Base-by-base conservation (phyloP, 1,284 basidiomycete species). In the Leucoagaricus sp. region DNA sequence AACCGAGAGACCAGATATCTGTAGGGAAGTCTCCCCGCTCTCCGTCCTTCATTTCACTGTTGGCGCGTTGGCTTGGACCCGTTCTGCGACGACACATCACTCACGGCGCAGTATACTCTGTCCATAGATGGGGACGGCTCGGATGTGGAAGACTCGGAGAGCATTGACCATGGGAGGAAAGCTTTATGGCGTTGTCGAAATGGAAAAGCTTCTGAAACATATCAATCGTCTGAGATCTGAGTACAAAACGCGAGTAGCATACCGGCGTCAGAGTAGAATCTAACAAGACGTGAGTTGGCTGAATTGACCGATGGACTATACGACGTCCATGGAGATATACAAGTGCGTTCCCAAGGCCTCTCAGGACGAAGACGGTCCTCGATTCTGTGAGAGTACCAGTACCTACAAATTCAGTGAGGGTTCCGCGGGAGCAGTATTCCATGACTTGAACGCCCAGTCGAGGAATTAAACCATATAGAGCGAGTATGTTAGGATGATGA, bases 401-500 rank as follows among this genome's bases (percentile, higher is more conserved):
- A 65, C 9, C 33, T 5, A 80, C 55, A 25, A 72, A 65, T 23
- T 66, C 58, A 1, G 63, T 53, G 2, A 84, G 67, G 42, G 67
- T 73, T n/a, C 79, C 79, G 4, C 67, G 58, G 5, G 72, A 60
- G 50, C 81, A 83, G 21, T 76, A 66, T 57, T 83, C 82, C 6
- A 81, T 63, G 13, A 81, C 67, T 41, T 79, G 73, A 53, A 74
- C 77, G 69, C 59, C 0, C n/a, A n/a, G n/a, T 70, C 69, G n/a
- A 64, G 61, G 58, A 81, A 79, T 41, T 2, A 62, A 63, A 7
- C 76, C 76, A n/a, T 80, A 70, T 2, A 82, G 63, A n/a, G 80
- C 75, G 10, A 79, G 68, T 56, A 84, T 70, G 34, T 72, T 75
- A 4, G 81, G 82, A 63, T 84, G 82, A 61, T 74, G 75, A 8